These are phyloP conservation scores for Bipolaris oryzae DNA, from an alignment of 2,329 filamentous ascomycete species.

Conservation along the genomic window DNA sequence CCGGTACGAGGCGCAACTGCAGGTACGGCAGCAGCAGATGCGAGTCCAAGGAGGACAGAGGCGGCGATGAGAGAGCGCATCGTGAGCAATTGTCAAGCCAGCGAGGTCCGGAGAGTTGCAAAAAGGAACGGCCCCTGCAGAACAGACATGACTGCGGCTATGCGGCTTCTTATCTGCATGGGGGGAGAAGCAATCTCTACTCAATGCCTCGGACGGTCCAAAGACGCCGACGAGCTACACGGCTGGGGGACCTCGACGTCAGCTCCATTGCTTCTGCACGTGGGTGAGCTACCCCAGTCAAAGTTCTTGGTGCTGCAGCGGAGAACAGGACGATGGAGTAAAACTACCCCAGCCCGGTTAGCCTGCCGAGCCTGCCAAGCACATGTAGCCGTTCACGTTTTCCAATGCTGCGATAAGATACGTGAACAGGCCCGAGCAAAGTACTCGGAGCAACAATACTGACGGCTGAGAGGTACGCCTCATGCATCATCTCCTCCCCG, in stretches of 20 bases:
- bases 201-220: slow-evolving; percentile 15
- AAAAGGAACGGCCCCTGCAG: slow-evolving; percentile 29
- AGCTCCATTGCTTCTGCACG: slow-evolving; percentile 32
- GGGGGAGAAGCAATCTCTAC: slow-evolving; percentile 5
- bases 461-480: slow-evolving; percentile 2
- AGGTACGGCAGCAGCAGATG: slow-evolving; percentile 37
- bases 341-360: slow-evolving; percentile 16
- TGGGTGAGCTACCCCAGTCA: slow-evolving; percentile 27
- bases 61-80: slow-evolving; percentile 41
- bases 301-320: slow-evolving; percentile 15
- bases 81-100: slow-evolving; percentile 16
- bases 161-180: slow-evolving; percentile 34
- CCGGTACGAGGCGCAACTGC: slow-evolving; percentile 28
- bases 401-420: slow-evolving; percentile 19
- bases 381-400: slow-evolving; percentile 24
- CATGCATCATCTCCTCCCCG: slow-evolving; percentile 5
- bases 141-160: slow-evolving; percentile 10
- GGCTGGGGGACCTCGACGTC: slow-evolving; percentile 18
- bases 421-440: slow-evolving; percentile 9
- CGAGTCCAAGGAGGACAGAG: slow-evolving; percentile 35
- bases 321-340: slow-evolving; percentile 14
- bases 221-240: slow-evolving; percentile 13
- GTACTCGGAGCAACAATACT: slow-evolving; percentile 11
- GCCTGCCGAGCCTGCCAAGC: slow-evolving; percentile 29
- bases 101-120: slow-evolving; percentile 11